Percentiles rank a stretch among this genome's conserved stretches.
phyloP scores from a whole-genome alignment of 805 yeast species.

The Candida morakotiae region DNA sequence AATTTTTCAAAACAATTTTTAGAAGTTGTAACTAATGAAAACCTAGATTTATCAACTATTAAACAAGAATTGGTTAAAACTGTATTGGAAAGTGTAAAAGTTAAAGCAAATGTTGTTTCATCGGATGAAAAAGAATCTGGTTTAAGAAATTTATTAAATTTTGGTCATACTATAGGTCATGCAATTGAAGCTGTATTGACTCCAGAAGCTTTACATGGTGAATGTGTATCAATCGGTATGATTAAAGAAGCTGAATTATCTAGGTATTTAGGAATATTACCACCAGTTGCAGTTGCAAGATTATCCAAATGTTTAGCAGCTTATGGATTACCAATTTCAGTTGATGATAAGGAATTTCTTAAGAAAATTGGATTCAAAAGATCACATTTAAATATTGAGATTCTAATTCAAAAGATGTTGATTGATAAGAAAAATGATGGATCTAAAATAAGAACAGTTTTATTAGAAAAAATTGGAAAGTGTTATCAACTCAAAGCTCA shows the following conservation, averaged over 20 bases:
- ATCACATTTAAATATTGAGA: slow-evolving; percentile 66
- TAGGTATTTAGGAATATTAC: slow-evolving; percentile 82
- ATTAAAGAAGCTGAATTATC: slow-evolving; percentile 92
- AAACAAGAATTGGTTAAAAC: slow-evolving; percentile 71
- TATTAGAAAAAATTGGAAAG: slow-evolving; percentile 80
- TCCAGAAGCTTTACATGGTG: slow-evolving; percentile 96
- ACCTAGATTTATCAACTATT: slow-evolving; percentile 58
- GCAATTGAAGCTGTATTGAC: slow-evolving; percentile 97
- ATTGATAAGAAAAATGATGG: slow-evolving; percentile 98
- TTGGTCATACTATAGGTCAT: slow-evolving; percentile 97
- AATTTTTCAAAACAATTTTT: slow-evolving; percentile 66
- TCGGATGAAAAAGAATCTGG: slow-evolving; percentile 95
- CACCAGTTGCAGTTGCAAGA: slow-evolving; percentile 93
- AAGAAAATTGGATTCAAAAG: slow-evolving; percentile 64
- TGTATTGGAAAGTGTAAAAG: slow-evolving; percentile 80
- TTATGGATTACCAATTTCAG: slow-evolving; percentile 79
- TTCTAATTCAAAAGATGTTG: slow-evolving; percentile 78
- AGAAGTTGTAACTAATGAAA: slow-evolving; percentile 47
- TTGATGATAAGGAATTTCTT: slow-evolving; percentile 64
- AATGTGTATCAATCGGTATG: slow-evolving; percentile 98
- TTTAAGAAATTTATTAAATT: slow-evolving; percentile 83
- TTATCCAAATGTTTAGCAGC: slow-evolving; percentile 76
- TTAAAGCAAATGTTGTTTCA: slow-evolving; percentile 92
- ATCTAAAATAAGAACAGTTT: slow-evolving; percentile 77
- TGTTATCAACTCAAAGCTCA: slow-evolving; percentile 89